These are phyloP conservation scores for Metschnikowia orientalis DNA, from an alignment of 805 yeast species.

Conservation along the genomic window DNA sequence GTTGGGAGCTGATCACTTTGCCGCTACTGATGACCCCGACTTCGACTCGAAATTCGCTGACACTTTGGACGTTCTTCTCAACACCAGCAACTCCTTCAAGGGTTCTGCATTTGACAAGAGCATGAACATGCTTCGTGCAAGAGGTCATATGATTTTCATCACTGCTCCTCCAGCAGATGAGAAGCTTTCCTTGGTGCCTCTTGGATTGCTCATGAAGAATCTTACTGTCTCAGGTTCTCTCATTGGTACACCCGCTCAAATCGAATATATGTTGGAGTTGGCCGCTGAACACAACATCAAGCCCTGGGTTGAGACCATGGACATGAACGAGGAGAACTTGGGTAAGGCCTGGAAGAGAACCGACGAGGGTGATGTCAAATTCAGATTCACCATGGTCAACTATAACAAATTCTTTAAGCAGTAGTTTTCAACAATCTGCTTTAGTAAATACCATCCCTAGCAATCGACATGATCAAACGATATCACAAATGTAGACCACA, in stretches of 20 bases:
- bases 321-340: constrained; percentile 10
- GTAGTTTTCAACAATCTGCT: too few species aligned
- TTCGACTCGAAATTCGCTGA: constrained; percentile 12
- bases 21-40: constrained; percentile 16
- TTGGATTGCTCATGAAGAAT: constrained; percentile 7
- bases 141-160: constrained; percentile 11
- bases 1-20: constrained; percentile 47
- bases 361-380: constrained; percentile 10
- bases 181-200: constrained; percentile 5
- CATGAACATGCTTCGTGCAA: constrained; percentile 7
- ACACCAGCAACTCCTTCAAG: constrained; percentile 11
- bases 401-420: constrained; percentile 10
- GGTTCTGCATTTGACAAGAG: constrained; percentile 12
- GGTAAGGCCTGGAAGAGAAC: constrained; percentile 9
- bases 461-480: too few species aligned
- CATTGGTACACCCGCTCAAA: constrained; percentile 9
- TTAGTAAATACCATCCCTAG: too few species aligned
- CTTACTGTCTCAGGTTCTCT: constrained; percentile 8
- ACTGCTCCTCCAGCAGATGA: constrained; percentile 12
- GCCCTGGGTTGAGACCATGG: constrained; percentile 12
- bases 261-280: constrained; percentile 10
- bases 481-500: too few species aligned
- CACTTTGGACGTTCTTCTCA: constrained; percentile 10
- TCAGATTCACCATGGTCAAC: constrained; percentile 10
- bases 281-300: constrained; percentile 9